Percentiles rank a stretch among this genome's conserved stretches.
Conservation (phyloP, 495 filamentous ascomycete species). For the Talaromyces ruber region DNA sequence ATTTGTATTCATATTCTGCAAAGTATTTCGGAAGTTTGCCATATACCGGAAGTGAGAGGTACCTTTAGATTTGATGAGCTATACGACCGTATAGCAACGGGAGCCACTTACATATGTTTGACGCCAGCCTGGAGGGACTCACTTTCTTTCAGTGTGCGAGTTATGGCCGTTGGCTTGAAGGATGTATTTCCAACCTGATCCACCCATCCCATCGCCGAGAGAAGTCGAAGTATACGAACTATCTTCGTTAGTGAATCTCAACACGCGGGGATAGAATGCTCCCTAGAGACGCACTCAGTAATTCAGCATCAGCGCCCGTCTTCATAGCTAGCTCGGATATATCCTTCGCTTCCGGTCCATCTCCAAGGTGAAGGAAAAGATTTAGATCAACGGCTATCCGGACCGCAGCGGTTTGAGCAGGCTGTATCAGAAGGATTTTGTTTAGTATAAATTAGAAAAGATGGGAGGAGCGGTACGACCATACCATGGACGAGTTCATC, state of each 20-base stretch:
- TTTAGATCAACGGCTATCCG: slow-evolving; percentile 11
- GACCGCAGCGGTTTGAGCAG: slow-evolving; percentile 10
- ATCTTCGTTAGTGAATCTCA: neutral
- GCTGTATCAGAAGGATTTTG: neutral
- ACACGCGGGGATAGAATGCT: neutral
- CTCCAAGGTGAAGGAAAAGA: slow-evolving; percentile 7
- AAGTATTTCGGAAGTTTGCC: slow-evolving; percentile 16
- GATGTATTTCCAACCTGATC: slow-evolving; percentile 8
- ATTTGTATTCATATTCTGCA: slow-evolving; percentile 11
- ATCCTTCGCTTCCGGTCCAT: slow-evolving; percentile 7
- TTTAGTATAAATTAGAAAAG: neutral
- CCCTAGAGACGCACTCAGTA: slow-evolving; percentile 4
- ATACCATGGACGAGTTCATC: neutral
- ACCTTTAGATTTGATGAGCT: slow-evolving; percentile 4
- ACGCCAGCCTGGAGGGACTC: slow-evolving; percentile 6
- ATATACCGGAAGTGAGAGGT: neutral
- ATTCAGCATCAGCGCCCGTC: slow-evolving; percentile 8
- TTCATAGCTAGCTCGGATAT: slow-evolving; percentile 5
- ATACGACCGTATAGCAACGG: neutral
- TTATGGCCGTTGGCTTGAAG: slow-evolving; percentile 10
- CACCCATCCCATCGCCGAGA: slow-evolving; percentile 9
- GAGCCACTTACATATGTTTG: slow-evolving; percentile 3
- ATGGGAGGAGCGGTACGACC: neutral
- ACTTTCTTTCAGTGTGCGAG: slow-evolving; percentile 1
- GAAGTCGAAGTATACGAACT: slow-evolving; percentile 7